Evolutionary conservation across 768 basidiomycete genomes (phyloP).

Genomic region (Podaxis sp.): DNA sequence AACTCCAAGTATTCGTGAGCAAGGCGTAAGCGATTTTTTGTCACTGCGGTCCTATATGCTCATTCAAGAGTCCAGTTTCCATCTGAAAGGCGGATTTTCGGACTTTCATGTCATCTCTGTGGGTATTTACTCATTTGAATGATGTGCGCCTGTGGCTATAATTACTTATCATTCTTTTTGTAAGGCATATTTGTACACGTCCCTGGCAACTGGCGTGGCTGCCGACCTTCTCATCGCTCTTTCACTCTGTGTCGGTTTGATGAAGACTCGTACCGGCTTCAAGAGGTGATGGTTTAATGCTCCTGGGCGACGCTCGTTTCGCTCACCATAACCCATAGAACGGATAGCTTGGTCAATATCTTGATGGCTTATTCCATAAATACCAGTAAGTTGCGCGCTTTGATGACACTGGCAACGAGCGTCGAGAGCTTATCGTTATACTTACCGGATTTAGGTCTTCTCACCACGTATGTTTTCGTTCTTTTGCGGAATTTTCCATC

Average conservation of each 20-base stretch:
- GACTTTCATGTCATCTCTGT: conserved; percentile 5
- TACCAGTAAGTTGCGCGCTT: conserved; percentile 16
- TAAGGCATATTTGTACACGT: conserved; percentile 24
- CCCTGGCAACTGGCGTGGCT: conserved; percentile 21
- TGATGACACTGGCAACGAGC: not conserved
- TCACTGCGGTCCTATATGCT: not conserved
- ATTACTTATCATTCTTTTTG: not conserved
- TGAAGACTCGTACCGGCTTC: conserved; percentile 24
- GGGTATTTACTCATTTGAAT: not conserved
- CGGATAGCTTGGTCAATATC: conserved; percentile 20
- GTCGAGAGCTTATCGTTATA: not conserved
- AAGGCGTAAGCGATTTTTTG: conserved; percentile 8
- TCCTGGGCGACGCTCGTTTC: not conserved
- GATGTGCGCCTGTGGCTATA: not conserved
- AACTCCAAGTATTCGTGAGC: conserved; percentile 2
- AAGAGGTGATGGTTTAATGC: conserved; percentile 16
- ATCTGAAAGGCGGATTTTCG: not conserved
- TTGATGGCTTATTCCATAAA: conserved; percentile 26
- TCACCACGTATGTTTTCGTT: conserved; percentile 20
- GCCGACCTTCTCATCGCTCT: conserved; percentile 22
- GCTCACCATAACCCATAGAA: conserved; percentile 9
- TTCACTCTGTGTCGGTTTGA: conserved; percentile 21
- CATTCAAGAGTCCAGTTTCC: not conserved
- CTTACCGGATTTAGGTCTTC: conserved; percentile 17
- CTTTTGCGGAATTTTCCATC: not conserved